phyloP scores from a whole-genome alignment of 2,329 filamentous ascomycete species.

The Chrysoporthe deuterocubensis region DNA sequence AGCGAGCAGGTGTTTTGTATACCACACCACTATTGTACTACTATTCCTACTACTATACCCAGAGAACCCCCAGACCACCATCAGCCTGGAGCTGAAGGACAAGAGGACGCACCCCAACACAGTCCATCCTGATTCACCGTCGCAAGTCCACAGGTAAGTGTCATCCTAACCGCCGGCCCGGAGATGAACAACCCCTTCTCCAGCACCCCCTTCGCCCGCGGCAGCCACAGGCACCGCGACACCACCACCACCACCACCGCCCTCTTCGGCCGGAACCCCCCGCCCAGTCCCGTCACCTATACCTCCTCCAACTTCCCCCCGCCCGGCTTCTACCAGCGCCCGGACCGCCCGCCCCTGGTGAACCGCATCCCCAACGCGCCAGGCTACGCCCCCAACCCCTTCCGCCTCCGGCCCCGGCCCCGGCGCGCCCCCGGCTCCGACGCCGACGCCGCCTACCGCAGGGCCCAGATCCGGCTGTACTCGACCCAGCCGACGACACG shows the following conservation, averaged over 20 bases:
- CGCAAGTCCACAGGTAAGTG: too few species aligned
- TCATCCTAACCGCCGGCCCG: too few species aligned
- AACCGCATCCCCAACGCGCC: not conserved
- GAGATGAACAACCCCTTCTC: not conserved
- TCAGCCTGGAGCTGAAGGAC: too few species aligned
- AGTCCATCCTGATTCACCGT: too few species aligned
- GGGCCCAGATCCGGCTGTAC: not conserved
- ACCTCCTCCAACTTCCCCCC: too few species aligned
- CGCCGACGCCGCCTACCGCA: not conserved
- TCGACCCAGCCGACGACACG: not conserved
- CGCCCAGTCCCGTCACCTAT: too few species aligned
- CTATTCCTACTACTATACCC: too few species aligned
- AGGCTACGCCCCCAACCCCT: conserved; percentile 1
- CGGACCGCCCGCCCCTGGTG: not conserved
- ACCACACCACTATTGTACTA: not conserved
- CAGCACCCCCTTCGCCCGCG: not conserved
- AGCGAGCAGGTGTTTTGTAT: not conserved
- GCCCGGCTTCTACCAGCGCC: not conserved
- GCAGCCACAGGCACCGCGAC: not conserved
- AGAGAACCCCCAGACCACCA: too few species aligned
- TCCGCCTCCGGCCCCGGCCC: not conserved
- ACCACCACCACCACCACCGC: not conserved
- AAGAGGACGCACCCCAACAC: not conserved
- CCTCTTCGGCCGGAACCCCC: too few species aligned
- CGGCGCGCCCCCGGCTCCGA: not conserved